Evolutionary conservation across 306 rosid genomes (phyloP), one percentile per base, ranked within the genome.

Genomic region (Cucurbita moschata): DNA sequence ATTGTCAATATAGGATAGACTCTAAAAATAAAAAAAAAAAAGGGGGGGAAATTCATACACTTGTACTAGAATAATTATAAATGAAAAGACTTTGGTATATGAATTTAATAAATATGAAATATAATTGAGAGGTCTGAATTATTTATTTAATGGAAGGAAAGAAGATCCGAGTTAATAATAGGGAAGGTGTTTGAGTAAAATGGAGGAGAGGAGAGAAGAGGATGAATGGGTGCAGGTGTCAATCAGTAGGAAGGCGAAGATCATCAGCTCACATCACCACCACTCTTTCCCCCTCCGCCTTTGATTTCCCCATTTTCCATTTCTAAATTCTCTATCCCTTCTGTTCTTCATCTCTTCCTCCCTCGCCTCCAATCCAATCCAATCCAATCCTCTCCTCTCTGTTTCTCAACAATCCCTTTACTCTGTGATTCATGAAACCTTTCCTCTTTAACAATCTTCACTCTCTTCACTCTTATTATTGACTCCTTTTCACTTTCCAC

Each of bases 401-500:
- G 64, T 13, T 30, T 30, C 65, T 12, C 0, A 35, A 35, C 37
- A 49, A 55, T 44, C 19, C 39, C 68, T 51, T 70, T 55, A 57
- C 14, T 64, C 69, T 42, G 35, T 30, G 53, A 78, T 47, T 73
- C 60, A 75, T 49, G 69, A 72, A 54, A 61, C 69, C 39, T 39
- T 21, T 10, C 62, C 52, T 15, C 21, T 75, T 60, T 8, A 38
- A 30, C 4, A 30, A 61, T 75, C 71, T 30, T 62, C 78, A 65
- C 80, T 79, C 85, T 13, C 37, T 19, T 26, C 60, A 1, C 61
- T 56, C 35, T 56, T 8, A 26, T 58, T 58, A 8, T 23, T 7
- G 18, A 1, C 21, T 68, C 63, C 52, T 42, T 77, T 90, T 88
- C 87, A 88, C 88, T 80, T 86, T 77, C 61, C 71, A 43, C 64